phyloP scores from a whole-genome alignment of 495 filamentous ascomycete species.

The Cetradonia linearis region DNA sequence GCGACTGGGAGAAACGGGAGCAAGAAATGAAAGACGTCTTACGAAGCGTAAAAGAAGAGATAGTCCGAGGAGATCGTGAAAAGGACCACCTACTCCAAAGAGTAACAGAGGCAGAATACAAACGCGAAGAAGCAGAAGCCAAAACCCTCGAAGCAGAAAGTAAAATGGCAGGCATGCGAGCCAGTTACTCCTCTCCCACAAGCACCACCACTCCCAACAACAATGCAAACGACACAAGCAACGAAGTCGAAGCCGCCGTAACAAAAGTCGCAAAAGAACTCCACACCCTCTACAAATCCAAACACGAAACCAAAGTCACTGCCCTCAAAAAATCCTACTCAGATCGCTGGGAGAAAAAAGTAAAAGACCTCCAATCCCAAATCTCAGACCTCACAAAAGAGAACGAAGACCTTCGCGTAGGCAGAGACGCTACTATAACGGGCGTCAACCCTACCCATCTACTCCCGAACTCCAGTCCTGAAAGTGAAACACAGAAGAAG shows the following conservation, averaged over 20 bases:
- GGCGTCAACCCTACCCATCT: slow-evolving; percentile 40
- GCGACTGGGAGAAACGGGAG: slow-evolving; percentile 71
- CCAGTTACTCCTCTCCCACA: slow-evolving; percentile 19
- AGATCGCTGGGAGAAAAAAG: slow-evolving; percentile 74
- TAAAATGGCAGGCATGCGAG: slow-evolving; percentile 55
- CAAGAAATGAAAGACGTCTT: slow-evolving; percentile 77
- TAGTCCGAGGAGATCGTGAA: slow-evolving; percentile 63
- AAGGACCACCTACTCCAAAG: slow-evolving; percentile 60
- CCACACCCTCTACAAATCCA: slow-evolving; percentile 87
- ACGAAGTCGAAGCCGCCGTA: slow-evolving; percentile 75
- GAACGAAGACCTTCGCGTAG: slow-evolving; percentile 58
- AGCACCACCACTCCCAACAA: slow-evolving; percentile 12
- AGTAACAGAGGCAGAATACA: slow-evolving; percentile 64
- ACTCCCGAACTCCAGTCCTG: slow-evolving; percentile 20
- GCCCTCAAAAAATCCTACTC: slow-evolving; percentile 95
- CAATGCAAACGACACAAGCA: slow-evolving; percentile 29
- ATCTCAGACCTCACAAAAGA: slow-evolving; percentile 57
- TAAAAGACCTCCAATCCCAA: slow-evolving; percentile 60
- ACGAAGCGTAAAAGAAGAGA: slow-evolving; percentile 67
- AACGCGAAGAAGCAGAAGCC: slow-evolving; percentile 50
- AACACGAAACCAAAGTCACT: slow-evolving; percentile 90
- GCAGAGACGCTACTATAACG: slow-evolving; percentile 55
- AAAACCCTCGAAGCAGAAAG: slow-evolving; percentile 56
- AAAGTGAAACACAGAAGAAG: slow-evolving; percentile 22
- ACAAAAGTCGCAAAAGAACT: slow-evolving; percentile 82